phyloP scores from a whole-genome alignment of 2,329 filamentous ascomycete genomes.

The Phialophora verrucosa region DNA sequence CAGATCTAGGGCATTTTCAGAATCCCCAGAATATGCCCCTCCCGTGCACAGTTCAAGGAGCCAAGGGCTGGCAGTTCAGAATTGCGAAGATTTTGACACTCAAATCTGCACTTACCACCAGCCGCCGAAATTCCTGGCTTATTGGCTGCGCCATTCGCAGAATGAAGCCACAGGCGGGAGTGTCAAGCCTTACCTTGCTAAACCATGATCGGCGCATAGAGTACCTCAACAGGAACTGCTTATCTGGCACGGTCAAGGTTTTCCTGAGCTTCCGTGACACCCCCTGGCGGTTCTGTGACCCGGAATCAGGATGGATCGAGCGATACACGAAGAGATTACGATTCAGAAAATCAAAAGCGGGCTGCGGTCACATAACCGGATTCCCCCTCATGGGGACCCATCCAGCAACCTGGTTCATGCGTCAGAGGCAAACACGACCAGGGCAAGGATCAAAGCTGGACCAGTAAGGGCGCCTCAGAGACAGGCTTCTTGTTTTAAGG shows the following conservation, averaged over 20 bases:
- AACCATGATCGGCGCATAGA: conserved; percentile 3
- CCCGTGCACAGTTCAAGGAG: neutral
- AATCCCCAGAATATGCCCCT: neutral
- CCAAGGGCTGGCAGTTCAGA: neutral
- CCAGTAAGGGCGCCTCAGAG: neutral
- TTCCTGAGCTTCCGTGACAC: neutral
- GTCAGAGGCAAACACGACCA: neutral
- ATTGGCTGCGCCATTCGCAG: neutral
- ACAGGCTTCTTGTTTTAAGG: neutral
- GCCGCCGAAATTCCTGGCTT: neutral
- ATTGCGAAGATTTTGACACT: neutral
- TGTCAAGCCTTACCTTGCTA: conserved; percentile 4
- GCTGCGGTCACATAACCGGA: conserved; percentile 3
- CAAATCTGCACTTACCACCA: neutral
- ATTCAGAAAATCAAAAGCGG: conserved; percentile 16
- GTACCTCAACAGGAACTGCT: conserved; percentile 6
- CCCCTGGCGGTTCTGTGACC: neutral
- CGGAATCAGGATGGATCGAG: conserved; percentile 24
- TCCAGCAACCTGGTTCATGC: neutral
- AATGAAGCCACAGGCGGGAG: neutral
- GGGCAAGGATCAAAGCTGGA: neutral
- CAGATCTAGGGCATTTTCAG: neutral
- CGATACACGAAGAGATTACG: conserved; percentile 31
- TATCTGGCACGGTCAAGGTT: conserved; percentile 1
- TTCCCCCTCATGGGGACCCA: neutral